Evolutionary conservation across 371 early-diverging fungal species (phyloP).

Genomic region (Rhizopus sp.): DNA sequence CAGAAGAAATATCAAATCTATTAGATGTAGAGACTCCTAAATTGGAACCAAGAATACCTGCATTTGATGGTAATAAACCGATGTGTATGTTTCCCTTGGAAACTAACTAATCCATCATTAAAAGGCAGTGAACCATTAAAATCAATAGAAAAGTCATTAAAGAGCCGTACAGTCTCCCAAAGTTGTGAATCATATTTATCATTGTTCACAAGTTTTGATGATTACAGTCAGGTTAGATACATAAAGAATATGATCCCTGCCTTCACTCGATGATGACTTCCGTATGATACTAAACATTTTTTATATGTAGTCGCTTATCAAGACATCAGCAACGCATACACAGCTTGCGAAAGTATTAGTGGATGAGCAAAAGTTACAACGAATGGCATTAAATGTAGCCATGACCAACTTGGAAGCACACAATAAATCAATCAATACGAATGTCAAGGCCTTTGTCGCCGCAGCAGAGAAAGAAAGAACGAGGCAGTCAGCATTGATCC

Average conservation of each 20-base stretch:
- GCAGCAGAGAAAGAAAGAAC: constrained; percentile 29
- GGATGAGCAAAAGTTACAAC: constrained; percentile 55
- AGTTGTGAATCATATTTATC: constrained; percentile 22
- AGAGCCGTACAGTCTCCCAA: neutral
- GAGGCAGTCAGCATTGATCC: constrained; percentile 22
- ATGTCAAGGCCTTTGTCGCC: constrained; percentile 15
- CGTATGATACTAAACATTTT: neutral
- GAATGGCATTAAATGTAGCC: constrained; percentile 62
- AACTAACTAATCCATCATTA: constrained; percentile 12
- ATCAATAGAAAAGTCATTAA: neutral
- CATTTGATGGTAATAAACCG: constrained; percentile 27
- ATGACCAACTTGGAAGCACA: constrained; percentile 58
- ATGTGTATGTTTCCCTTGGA: constrained; percentile 23
- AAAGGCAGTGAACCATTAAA: neutral
- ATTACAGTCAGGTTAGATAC: constrained; percentile 34
- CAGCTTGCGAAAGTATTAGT: constrained; percentile 47
- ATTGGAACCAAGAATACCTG: constrained; percentile 32
- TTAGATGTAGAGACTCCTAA: constrained; percentile 43
- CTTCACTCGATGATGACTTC: neutral
- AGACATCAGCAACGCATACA: constrained; percentile 42
- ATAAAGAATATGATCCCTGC: neutral
- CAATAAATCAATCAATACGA: neutral
- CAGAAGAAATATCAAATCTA: constrained; percentile 29
- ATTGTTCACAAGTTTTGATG: constrained; percentile 34
- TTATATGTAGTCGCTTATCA: constrained; percentile 26